Evolutionary conservation across 106 monocot species (phyloP).

Genomic region (Cymbidium sinense): DNA sequence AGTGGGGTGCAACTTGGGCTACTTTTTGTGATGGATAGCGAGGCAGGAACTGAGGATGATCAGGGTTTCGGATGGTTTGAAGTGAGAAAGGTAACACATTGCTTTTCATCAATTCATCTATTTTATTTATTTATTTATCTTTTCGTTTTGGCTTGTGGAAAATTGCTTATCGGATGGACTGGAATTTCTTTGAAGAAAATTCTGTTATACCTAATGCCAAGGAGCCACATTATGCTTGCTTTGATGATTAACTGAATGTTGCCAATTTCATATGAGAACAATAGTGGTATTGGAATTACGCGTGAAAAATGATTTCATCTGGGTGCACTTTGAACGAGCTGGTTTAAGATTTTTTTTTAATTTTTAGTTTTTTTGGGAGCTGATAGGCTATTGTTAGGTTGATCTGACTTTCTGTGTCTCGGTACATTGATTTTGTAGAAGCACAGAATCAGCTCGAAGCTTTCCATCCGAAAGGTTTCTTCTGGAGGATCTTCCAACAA

Average conservation of each 20-base stretch:
- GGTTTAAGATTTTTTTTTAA: background rate
- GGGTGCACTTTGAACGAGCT: background rate
- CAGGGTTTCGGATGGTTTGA: constrained; percentile 73
- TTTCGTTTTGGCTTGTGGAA: background rate
- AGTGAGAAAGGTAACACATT: constrained; percentile 69
- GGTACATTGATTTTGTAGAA: constrained; percentile 34
- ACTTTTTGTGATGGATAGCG: constrained; percentile 38
- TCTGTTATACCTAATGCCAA: background rate
- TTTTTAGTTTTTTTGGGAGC: background rate
- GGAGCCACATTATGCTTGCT: background rate
- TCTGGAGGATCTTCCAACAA: constrained; percentile 32
- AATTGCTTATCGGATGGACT: background rate
- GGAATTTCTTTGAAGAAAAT: background rate
- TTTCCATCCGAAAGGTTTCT: constrained; percentile 28
- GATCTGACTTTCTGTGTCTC: background rate
- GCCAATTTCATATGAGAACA: background rate
- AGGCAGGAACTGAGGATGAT: constrained; percentile 42
- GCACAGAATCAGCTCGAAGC: constrained; percentile 52
- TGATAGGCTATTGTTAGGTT: background rate
- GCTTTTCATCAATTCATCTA: background rate
- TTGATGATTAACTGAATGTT: background rate
- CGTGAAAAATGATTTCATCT: constrained; percentile 1
- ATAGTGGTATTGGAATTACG: background rate
- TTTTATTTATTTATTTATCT: constrained; percentile 4
- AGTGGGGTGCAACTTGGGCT: background rate